Base-by-base conservation (phyloP, 108 stramenopile genomes). In the Mediolabrus comicus region DNA sequence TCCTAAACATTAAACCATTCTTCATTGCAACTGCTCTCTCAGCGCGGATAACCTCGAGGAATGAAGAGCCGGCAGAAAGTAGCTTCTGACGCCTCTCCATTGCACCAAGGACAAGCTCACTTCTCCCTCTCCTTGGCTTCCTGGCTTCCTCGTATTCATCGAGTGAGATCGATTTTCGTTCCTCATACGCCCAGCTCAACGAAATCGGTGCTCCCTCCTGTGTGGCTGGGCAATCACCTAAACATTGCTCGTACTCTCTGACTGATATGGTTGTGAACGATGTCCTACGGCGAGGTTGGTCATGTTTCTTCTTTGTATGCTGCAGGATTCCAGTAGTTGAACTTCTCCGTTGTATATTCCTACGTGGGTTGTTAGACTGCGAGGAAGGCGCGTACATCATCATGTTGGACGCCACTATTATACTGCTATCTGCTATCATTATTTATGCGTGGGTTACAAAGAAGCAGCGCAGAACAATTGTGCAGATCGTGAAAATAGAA, bases 161-260 rank as follows among this genome's bases (percentile, higher is more conserved):
- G 10, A 91, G 22, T 9, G 41, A 13, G 3, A 91, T 33, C 1
- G 56, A 28, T 1, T 67, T 56, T 30, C 55, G 16, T 17, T 86
- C 83, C 36, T 72, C 65, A 53, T 83, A 91, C 0, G 79, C 65
- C 89, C 89, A 91, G 33, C 84, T 85, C 16, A 91, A 60, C 10
- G 65, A 57, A 14, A 91, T 80, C 4, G 89, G 89, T 22, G 89
- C 81, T 4, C 89, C 89, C 35, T 85, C 83, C 8, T 60, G 59
- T 4, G 80, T 79, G 38, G 61, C 67, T 2, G 89, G 89, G 63
- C 87, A 84, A 55, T 91, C 87, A 6, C 87, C 89, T 0, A 91
- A 34, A 1, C 82, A 85, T 59, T 84, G 85, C 29, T 67, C 46
- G 53, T 91, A 91, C 12, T 65, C 65, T 53, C 89, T 74, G 54